Percentiles rank a stretch among this genome's conserved stretches.
Evolutionary conservation across 306 rosid species (phyloP).

Genomic region (Rosa multiflora): DNA sequence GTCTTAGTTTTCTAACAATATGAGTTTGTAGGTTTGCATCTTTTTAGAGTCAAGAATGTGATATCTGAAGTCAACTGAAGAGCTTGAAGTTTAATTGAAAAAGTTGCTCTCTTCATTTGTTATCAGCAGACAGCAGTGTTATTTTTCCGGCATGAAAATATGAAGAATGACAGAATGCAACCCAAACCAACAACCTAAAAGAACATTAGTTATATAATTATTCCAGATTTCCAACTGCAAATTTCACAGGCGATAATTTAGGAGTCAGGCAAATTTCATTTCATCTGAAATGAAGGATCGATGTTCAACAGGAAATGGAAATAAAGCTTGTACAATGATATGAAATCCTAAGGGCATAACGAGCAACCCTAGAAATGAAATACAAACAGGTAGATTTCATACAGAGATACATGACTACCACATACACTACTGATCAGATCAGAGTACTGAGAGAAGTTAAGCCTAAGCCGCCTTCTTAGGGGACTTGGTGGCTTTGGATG

Average conservation of each 20-base stretch:
- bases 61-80: neutral
- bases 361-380: slow-evolving; percentile 20
- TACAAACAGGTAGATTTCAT: slow-evolving; percentile 4
- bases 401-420: slow-evolving; percentile 9
- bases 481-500: slow-evolving; percentile 38
- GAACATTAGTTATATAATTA: neutral
- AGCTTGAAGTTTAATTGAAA: neutral
- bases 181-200: neutral
- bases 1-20: neutral
- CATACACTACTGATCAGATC: neutral
- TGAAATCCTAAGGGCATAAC: slow-evolving; percentile 11
- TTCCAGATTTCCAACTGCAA: neutral
- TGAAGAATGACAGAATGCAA: neutral
- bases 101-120: neutral
- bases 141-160: neutral
- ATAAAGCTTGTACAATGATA: neutral
- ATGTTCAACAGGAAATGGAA: neutral
- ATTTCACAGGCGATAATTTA: neutral
- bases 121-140: too few relatives aligned
- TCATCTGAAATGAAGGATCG: slow-evolving; percentile 6
- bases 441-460: neutral
- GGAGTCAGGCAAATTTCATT: slow-evolving; percentile 13
- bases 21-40: neutral
- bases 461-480: slow-evolving; percentile 27
- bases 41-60: neutral